phyloP scores from a whole-genome alignment of 257 asterid species.

The Thymus quinquecostatus region DNA sequence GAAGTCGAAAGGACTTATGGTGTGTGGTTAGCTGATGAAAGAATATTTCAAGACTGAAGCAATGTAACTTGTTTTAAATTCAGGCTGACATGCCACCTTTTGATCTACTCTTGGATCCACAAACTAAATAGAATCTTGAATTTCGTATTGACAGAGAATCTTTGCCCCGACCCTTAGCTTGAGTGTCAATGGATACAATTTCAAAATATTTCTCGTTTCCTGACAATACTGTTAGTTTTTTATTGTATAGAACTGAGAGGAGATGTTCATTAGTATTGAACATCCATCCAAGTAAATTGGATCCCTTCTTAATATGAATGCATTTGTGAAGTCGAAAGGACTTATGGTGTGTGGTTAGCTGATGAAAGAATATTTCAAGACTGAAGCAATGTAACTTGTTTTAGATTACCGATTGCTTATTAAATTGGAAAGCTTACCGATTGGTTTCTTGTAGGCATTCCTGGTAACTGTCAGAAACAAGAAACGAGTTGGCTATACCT shows the following conservation, averaged over 20 bases:
- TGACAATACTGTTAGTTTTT: neutral
- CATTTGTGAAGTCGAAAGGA: neutral
- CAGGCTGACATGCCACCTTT: too few species aligned
- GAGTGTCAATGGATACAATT: too few species aligned
- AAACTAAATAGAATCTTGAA: too few species aligned
- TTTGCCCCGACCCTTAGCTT: too few species aligned
- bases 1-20: too few species aligned
- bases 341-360: neutral
- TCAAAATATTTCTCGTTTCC: neutral
- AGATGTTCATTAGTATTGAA: neutral
- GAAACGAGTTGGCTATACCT: constrained; percentile 94
- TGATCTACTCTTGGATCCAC: too few species aligned
- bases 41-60: too few species aligned
- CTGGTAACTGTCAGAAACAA: constrained; percentile 87
- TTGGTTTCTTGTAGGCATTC: constrained; percentile 69
- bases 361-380: neutral
- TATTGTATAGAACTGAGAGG: neutral
- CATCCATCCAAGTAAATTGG: neutral
- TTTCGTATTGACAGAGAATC: too few species aligned
- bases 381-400: neutral
- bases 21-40: too few species aligned
- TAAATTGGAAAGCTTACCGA: neutral
- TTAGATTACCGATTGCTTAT: neutral
- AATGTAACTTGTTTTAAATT: too few species aligned
- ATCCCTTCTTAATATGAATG: neutral